Base-by-base conservation (phyloP, 2,329 filamentous ascomycete genomes). In the Botrytis elliptica region DNA sequence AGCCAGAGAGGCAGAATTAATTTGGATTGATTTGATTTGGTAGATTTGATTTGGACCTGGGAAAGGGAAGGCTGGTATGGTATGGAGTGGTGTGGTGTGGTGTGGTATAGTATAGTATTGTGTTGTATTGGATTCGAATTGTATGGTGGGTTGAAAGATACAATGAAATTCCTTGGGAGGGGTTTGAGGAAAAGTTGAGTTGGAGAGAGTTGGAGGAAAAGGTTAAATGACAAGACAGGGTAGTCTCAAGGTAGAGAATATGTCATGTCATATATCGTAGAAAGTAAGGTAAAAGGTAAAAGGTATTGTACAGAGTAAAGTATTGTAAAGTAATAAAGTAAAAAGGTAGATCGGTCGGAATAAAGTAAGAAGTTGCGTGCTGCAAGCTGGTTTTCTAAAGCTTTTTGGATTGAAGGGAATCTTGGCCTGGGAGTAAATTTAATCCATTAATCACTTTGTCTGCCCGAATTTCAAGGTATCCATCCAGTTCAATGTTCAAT, bases 261-360 rank as follows among this genome's bases (percentile, higher is more conserved):
- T 57, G 52, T 57, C n/a, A 57, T 16, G n/a, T 55, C 25, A 55
- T n/a, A n/a, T 29, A 29, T 29, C 29, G 29, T 29, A 36, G 20
- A 20, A 40, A 16, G 10, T 25, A 33, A 25, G 10, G 14, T 55
- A 29, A 29, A n/a, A n/a, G n/a, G n/a, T 29, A 29, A 29, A 55
- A 55, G 22, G 36, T 18, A 60, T 44, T 9, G n/a, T n/a, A n/a
- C n/a, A n/a, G n/a, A n/a, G n/a, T 20, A 55, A 33, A 14, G 52
- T 18, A 38, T 46, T 0, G 40, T 42, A 42, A 42, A 16, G 40
- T 42, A 40, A 14, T 62, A 29, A n/a, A 36, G 38, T 64, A 57
- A 10, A 40, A 33, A 46, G 52, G 33, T 57, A 38, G 62, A 64
- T 72, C 46, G 10, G 20, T 72, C 70, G 70, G 70, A 59, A 57